These are phyloP conservation scores for Ceratobasidium sp. DNA, from an alignment of 1,284 basidiomycete genomes.

Conservation along the genomic window DNA sequence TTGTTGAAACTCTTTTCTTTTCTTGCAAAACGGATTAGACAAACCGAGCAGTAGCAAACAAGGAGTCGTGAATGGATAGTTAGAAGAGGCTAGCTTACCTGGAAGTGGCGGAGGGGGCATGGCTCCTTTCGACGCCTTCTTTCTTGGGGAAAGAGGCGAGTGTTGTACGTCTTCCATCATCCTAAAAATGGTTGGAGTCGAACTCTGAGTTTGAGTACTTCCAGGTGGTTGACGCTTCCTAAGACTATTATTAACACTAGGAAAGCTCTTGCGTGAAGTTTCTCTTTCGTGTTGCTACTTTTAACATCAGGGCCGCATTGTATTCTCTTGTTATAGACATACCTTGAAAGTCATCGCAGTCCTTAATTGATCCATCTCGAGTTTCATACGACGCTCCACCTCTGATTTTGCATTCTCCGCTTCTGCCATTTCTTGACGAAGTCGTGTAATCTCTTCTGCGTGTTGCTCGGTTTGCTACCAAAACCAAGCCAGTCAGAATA, in stretches of 20 bases:
- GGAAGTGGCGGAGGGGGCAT: slow-evolving; percentile 34
- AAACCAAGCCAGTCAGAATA: too few relatives aligned
- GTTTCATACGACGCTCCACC: slow-evolving; percentile 24
- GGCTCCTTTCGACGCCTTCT: neutral
- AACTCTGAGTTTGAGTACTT: slow-evolving; percentile 19
- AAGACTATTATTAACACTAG: slow-evolving; percentile 26
- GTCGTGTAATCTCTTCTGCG: slow-evolving; percentile 30
- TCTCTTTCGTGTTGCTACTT: slow-evolving; percentile 32
- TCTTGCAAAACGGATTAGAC: slow-evolving; percentile 29
- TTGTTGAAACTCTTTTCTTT: slow-evolving; percentile 39
- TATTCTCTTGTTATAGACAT: neutral
- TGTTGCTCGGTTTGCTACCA: slow-evolving; percentile 34
- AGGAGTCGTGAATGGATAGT: neutral
- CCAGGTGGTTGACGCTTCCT: slow-evolving; percentile 26
- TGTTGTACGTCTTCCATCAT: slow-evolving; percentile 2
- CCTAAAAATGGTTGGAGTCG: slow-evolving; percentile 16
- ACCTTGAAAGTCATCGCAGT: slow-evolving; percentile 35
- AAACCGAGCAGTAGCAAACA: neutral
- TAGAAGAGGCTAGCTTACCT: slow-evolving; percentile 4
- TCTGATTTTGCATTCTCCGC: slow-evolving; percentile 22
- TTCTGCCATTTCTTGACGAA: slow-evolving; percentile 32
- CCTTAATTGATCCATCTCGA: slow-evolving; percentile 35
- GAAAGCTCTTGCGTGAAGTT: slow-evolving; percentile 23
- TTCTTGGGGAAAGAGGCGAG: slow-evolving; percentile 32
- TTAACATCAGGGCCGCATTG: neutral